phyloP scores from a whole-genome alignment of 2,329 filamentous ascomycete species.

The Aspergillus sp. region DNA sequence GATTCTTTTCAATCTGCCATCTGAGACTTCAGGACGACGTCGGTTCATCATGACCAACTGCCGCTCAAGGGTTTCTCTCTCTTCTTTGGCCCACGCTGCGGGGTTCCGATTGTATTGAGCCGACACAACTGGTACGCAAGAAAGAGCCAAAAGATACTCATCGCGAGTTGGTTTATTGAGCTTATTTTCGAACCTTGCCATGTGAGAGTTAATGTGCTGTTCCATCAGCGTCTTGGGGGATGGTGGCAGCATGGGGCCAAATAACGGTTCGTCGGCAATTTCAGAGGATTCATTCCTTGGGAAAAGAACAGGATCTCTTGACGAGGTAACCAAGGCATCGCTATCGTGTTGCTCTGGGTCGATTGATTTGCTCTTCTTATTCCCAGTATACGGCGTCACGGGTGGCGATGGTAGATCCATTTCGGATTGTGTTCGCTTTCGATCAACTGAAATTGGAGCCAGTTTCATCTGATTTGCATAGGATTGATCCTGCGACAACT shows the following conservation, averaged over 20 bases:
- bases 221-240: conserved; percentile 41
- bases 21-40: conserved; percentile 28
- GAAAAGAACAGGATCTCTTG: conserved; percentile 45
- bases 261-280: conserved; percentile 42
- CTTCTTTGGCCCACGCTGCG: conserved; percentile 43
- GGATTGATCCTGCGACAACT: conserved; percentile 29
- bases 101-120: conserved; percentile 46
- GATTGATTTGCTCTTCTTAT: conserved; percentile 39
- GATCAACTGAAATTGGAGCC: conserved; percentile 42
- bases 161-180: conserved; percentile 44
- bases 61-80: conserved; percentile 42
- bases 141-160: conserved; percentile 45
- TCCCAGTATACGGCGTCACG: conserved; percentile 44
- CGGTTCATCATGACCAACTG: conserved; percentile 44
- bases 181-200: conserved; percentile 43
- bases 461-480: conserved; percentile 36
- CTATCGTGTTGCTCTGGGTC: conserved; percentile 34
- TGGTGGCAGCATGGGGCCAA: conserved; percentile 35
- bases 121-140: conserved; percentile 45
- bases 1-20: conserved; percentile 40
- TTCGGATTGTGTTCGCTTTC: conserved; percentile 43
- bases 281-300: conserved; percentile 38
- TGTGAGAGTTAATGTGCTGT: conserved; percentile 44
- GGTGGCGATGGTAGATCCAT: conserved; percentile 48
- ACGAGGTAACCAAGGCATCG: conserved; percentile 26